Evolutionary conservation across 805 yeast species (phyloP).

Genomic region (Ogataea methylovora): DNA sequence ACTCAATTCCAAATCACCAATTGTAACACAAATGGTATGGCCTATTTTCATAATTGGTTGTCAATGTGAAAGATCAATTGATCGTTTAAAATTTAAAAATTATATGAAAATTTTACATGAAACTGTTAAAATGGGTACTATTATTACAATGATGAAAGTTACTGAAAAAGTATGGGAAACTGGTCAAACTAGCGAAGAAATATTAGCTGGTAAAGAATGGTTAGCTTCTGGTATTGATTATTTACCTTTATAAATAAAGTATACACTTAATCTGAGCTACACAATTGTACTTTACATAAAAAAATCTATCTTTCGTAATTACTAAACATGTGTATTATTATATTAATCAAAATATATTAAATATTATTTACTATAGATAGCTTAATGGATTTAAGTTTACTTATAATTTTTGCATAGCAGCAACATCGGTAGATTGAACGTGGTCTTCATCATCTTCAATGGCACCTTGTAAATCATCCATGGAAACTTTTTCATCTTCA

Average conservation of each 20-base stretch:
- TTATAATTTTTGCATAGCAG: conserved; percentile 97
- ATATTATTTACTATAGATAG: conserved; percentile 6
- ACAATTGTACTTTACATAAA: too few species aligned
- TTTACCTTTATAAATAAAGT: conserved; percentile 27
- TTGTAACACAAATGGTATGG: conserved; percentile 58
- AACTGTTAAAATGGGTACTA: conserved; percentile 49
- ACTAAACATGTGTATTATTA: background rate
- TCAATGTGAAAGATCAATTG: conserved; percentile 28
- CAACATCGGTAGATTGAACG: conserved; percentile 97
- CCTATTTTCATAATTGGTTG: conserved; percentile 46
- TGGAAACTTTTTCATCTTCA: conserved; percentile 93
- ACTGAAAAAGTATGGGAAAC: conserved; percentile 41
- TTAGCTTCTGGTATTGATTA: conserved; percentile 44
- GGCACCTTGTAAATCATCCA: conserved; percentile 75
- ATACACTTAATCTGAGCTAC: too few species aligned
- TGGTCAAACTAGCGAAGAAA: conserved; percentile 34
- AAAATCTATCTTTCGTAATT: too few species aligned
- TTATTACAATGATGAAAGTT: conserved; percentile 33
- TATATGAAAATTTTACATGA: conserved; percentile 36
- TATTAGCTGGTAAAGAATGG: conserved; percentile 38
- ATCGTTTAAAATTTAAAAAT: conserved; percentile 21
- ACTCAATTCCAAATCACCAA: conserved; percentile 37
- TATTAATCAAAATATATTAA: background rate
- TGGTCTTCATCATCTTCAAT: conserved; percentile 95
- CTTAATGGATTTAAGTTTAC: conserved; percentile 8